Evolutionary conservation across 306 rosid genomes (phyloP), one percentile per base, ranked within the genome.

Genomic region (Gillenia trifoliata): DNA sequence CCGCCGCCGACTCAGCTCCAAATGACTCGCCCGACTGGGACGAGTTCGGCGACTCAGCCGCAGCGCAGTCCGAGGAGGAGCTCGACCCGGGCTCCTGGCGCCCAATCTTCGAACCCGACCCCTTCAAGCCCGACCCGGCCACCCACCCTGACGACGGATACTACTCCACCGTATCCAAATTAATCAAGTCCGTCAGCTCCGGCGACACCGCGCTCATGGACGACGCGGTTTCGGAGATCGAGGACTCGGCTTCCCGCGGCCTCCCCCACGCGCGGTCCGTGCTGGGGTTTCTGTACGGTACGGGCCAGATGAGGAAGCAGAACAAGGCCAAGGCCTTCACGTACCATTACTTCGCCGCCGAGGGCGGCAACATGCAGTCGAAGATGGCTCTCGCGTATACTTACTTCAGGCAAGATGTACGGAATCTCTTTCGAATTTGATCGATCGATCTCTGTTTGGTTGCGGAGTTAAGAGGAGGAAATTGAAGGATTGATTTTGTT

Each of bases 61-160:
- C 79, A 8, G 82, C 82, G 67, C 88, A 85, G 70, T 86, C 99
- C 22, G 96, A 86, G 12, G 90, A 85, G 33, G 95, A 90, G 78
- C 96, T 92, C 30, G 96, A 94, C 78, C 97, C 96, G 7, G 97
- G 95, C 3, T 86, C 97, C 23, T 94, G 99, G 99, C 90, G 97
- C 72, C 92, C 90, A 26, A 82, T 94, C 71, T 92, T 94, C 75
- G 99, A 94, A 66, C 88, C 90, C 15, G 90, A 85, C 66, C 79
- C 88, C 11, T 31, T 83, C 3, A 1, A 70, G 38, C 66, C 82
- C 23, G 82, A 67, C 40, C 52, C 72, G 17, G 67, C 54, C 11
- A 30, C 80, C 8, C 82, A 84, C 55, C 19, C 69, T 20, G 88
- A 82, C 2, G 63, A 78, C 29, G 65, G 80, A 4, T 94, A 94